Evolutionary conservation across 192 early-diverging fungal genomes (phyloP), one percentile per base, ranked within the genome.

Genomic region (Coemansia sp.): DNA sequence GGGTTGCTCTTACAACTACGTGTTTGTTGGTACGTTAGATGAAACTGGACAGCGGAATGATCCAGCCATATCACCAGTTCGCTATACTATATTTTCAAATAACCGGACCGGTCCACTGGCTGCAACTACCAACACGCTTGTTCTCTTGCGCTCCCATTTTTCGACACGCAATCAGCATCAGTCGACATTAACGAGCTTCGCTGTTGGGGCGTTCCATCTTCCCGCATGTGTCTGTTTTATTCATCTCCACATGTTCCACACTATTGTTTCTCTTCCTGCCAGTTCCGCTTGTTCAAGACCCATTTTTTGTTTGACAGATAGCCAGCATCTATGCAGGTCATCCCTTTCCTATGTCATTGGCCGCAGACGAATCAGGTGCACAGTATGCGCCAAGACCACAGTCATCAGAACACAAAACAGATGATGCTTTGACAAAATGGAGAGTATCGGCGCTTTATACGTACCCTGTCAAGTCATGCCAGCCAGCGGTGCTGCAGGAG

Each of bases 401-500:
- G 49, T 13, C 6, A 22, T 52, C 49, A 52, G 49, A 16, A n/a
- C 41, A 46, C 61, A 12, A 36, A 32, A 63, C 47, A 9, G 56
- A 37, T 36, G 37, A 48, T 39, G 52, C 54, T 12, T 42, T 52
- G 21, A 4, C 39, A 10, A 45, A 49, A 19, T 82, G 71, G 74
- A 49, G 21, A 45, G 72, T 77, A 3, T 47, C 65, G 1, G 80
- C 71, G 46, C 67, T 82, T 41, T 71, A 71, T 65, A 63, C 68
- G 8, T 82, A 82, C 62, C 79, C 79, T 6, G 71, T 82, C 15
- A 82, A 82, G 62, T 77, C 79, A 11, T 82, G 79, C 51, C 66
- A 66, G 26, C 55, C 63, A 36, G 60, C 72, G 0, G 21, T 43
- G 36, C 51, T 77, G 15, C 13, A 19, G 39, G 40, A 39, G 11